These are phyloP conservation scores for Lanzia echinophila DNA, from an alignment of 2,329 filamentous ascomycete species.

Conservation along the genomic window DNA sequence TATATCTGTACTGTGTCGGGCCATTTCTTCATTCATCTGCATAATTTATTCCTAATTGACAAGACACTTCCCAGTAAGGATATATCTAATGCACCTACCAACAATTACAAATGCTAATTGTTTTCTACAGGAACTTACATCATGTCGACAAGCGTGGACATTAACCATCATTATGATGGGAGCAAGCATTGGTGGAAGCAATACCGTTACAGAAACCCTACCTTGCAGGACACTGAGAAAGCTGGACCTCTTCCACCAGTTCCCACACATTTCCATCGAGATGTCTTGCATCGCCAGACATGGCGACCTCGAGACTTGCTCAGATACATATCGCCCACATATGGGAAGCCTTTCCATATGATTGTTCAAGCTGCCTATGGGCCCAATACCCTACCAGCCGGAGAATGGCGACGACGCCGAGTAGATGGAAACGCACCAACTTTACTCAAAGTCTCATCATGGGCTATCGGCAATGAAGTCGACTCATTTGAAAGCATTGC, in stretches of 20 bases:
- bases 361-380: slow-evolving; percentile 8
- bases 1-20: not conserved
- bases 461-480: slow-evolving; percentile 6
- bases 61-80: not conserved
- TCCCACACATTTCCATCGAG: slow-evolving; percentile 5
- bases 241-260: not conserved
- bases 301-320: slow-evolving; percentile 9
- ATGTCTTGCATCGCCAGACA: slow-evolving; percentile 9
- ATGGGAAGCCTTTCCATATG: slow-evolving; percentile 10
- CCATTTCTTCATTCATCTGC: not conserved
- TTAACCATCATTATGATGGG: slow-evolving; percentile 9
- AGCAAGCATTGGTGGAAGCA: slow-evolving; percentile 5
- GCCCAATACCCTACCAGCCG: slow-evolving; percentile 1
- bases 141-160: slow-evolving; percentile 3
- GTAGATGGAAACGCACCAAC: slow-evolving; percentile 8
- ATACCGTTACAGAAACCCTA: slow-evolving; percentile 5
- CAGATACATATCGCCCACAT: slow-evolving; percentile 10
- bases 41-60: not conserved
- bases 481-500: not conserved
- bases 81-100: not conserved
- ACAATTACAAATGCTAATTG: not conserved
- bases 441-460: slow-evolving; percentile 7
- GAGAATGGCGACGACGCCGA: slow-evolving; percentile 6
- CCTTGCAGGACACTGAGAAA: slow-evolving; percentile 4
- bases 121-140: not conserved